Conservation (phyloP, 2,329 filamentous ascomycete genomes). For the Blumeria hordei region DNA sequence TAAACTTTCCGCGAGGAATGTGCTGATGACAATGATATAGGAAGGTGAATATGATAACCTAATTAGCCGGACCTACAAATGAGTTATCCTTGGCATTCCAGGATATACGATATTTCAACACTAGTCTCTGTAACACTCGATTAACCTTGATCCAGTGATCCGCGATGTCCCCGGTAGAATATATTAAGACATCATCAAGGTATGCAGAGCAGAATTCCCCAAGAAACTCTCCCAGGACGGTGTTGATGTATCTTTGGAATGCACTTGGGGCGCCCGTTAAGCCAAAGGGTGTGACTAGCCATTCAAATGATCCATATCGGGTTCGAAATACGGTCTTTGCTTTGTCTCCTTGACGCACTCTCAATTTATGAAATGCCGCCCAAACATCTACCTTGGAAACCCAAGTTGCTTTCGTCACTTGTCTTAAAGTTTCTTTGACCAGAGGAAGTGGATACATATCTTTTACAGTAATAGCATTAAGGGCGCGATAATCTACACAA, state of each 20-base stretch:
- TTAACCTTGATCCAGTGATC: no score
- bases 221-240: neutral
- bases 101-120: no score
- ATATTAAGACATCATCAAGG: no score
- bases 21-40: no score
- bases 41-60: no score
- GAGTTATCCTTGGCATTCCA: no score
- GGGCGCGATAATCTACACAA: neutral
- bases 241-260: neutral
- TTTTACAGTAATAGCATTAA: neutral
- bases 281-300: neutral
- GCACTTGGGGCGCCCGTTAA: neutral
- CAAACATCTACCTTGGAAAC: neutral
- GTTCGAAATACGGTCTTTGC: conserved; percentile 8
- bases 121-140: no score
- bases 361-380: neutral
- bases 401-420: neutral
- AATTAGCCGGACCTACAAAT: no score
- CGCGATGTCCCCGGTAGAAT: no score
- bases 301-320: neutral
- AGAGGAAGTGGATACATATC: neutral
- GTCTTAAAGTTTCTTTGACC: neutral
- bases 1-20: no score
- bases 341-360: neutral
- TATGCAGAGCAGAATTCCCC: no score